phyloP scores from a whole-genome alignment of 306 rosid genomes.

The Notholithocarpus densiflorus region DNA sequence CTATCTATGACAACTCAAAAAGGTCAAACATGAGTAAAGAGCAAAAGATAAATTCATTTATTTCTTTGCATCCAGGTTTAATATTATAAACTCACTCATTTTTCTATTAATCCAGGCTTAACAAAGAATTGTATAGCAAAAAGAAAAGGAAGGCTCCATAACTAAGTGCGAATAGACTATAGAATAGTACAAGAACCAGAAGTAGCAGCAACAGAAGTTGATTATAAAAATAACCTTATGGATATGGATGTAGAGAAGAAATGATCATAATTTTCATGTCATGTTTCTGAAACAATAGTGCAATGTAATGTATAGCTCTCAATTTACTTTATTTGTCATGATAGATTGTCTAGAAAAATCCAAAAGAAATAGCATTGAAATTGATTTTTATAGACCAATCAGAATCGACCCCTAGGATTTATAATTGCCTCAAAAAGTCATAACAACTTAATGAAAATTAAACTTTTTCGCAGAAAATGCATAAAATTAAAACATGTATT shows the following conservation, averaged over 20 bases:
- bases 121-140: neutral
- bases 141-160: neutral
- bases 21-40: too few relatives aligned
- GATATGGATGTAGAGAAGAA: neutral
- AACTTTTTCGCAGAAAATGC: too few relatives aligned
- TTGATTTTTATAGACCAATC: too few relatives aligned
- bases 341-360: too few relatives aligned
- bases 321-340: neutral
- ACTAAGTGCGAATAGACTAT: neutral
- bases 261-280: neutral
- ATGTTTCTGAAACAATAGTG: neutral
- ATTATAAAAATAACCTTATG: neutral
- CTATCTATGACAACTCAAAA: neutral
- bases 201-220: neutral
- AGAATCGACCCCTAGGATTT: too few relatives aligned
- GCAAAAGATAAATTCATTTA: neutral
- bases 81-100: neutral
- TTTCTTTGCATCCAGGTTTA: neutral
- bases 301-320: neutral
- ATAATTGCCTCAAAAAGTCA: too few relatives aligned
- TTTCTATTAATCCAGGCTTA: neutral
- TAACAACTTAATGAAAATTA: too few relatives aligned
- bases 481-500: too few relatives aligned
- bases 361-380: too few relatives aligned
- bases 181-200: neutral